Evolutionary conservation across 2,329 filamentous ascomycete species (phyloP), one percentile per base, ranked within the genome.

Genomic region (Coniochaeta ligniaria): DNA sequence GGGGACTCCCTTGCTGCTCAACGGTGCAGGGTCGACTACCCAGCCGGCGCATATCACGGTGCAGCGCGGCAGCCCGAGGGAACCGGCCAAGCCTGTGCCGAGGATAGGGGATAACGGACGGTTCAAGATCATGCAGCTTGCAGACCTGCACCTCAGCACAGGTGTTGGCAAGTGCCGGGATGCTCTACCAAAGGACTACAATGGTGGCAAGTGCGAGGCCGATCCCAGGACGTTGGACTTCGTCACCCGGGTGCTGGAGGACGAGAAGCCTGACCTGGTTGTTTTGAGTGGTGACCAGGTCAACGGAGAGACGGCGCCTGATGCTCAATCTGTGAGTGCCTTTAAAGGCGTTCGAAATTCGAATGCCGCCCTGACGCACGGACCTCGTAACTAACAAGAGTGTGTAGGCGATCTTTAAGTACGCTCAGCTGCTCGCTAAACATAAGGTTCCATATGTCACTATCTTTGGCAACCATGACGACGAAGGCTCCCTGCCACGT

Each of bases 391-490:
- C 62, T 60, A 54, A 61, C 66, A 68, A 57, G 73, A 66, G 28
- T 33, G 1, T 17, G 6, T 59, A 89, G 86, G 91, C 94, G 41
- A 90, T 99, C 62, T 96, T 96, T 80, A 99, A 99, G 75, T 92
- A 93, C 68, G 90, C 91, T 6, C 87, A 91, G 56, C 81, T 96
- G 14, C 85, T 99, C 58, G 89, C 92, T 63, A 86, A 92, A 72
- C 90, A 90, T 72, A 91, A 92, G 68, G 92, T 98, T 41, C 95
- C 95, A 0, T 98, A 96, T 69, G 81, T 92, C 17, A 88, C 89
- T 63, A 98, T 99, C 62, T 97, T 98, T 70, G 95, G 95, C 60
- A 99, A 99, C 72, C 95, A 99, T 73, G 95, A 99, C 70, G 94
- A 98, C 69, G 94, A 98, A 78, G 88, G 88, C 36, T 86, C 90